phyloP scores from a whole-genome alignment of 208 protist species.

The Leishmania turanica region DNA sequence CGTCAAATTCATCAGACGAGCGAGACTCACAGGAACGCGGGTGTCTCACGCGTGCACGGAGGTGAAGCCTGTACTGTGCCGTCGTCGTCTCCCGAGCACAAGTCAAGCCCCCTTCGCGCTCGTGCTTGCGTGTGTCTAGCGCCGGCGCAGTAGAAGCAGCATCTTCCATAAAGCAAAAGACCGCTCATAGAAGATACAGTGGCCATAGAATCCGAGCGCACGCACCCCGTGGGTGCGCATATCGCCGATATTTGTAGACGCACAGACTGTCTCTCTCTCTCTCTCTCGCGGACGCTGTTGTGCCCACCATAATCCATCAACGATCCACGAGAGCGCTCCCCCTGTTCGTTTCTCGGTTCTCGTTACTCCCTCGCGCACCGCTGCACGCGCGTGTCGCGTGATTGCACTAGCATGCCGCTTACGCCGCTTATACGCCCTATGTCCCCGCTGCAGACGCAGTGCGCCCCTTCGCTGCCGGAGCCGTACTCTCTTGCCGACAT shows the following conservation, averaged over 20 bases:
- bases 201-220: neutral
- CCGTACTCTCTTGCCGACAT: conserved; percentile 16
- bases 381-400: neutral
- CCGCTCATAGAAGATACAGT: neutral
- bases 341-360: neutral
- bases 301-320: neutral
- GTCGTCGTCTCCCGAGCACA: neutral
- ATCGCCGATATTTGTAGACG: neutral
- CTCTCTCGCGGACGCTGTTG: neutral
- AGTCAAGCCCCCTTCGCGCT: neutral
- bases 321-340: neutral
- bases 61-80: neutral
- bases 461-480: conserved; percentile 21
- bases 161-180: neutral
- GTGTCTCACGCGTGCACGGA: neutral
- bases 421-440: conserved; percentile 33
- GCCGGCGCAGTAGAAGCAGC: neutral
- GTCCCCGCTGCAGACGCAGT: conserved; percentile 34
- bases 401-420: conserved; percentile 9
- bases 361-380: neutral
- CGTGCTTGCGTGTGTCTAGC: neutral
- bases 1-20: neutral
- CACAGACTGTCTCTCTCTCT: neutral
- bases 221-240: neutral
- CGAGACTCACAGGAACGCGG: neutral